These are phyloP conservation scores for Aphanocladium album DNA, from an alignment of 2,329 filamentous ascomycete species.

Conservation along the genomic window DNA sequence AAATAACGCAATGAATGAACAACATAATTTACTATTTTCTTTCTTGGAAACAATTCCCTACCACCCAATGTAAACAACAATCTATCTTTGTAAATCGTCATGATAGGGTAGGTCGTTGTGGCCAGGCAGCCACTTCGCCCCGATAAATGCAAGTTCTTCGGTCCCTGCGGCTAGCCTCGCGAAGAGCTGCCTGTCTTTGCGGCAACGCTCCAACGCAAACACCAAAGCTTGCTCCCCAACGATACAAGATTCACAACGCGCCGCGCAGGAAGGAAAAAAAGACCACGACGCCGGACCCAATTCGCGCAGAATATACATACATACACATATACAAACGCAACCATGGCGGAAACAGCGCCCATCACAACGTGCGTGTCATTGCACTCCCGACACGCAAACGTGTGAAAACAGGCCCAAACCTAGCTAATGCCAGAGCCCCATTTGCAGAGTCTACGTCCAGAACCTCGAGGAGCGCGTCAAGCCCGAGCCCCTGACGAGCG, in stretches of 20 bases:
- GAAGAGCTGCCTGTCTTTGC: neutral
- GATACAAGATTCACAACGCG: neutral
- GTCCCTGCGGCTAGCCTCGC: neutral
- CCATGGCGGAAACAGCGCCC: conserved; percentile 40
- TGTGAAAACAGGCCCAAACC: conserved; percentile 8
- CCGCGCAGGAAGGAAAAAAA: neutral
- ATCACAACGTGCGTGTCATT: conserved; percentile 71
- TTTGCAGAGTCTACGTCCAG: conserved; percentile 59
- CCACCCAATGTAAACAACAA: no score
- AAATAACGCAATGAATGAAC: no score
- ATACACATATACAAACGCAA: neutral
- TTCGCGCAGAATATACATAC: neutral
- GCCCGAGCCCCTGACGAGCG: conserved; percentile 66
- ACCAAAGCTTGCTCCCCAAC: neutral
- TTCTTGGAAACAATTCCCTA: no score
- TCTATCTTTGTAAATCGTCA: neutral
- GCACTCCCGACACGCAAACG: conserved; percentile 57
- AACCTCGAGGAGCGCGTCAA: conserved; percentile 94
- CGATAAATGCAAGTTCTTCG: conserved; percentile 5
- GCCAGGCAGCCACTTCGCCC: neutral
- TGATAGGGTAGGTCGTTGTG: neutral
- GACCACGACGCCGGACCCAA: neutral
- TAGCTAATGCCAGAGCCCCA: conserved; percentile 28
- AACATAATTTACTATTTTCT: no score
- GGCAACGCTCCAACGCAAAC: neutral